Evolutionary conservation across 2,329 filamentous ascomycete genomes (phyloP), one percentile per base, ranked within the genome.

Genomic region (Macroventuria anomochaeta): DNA sequence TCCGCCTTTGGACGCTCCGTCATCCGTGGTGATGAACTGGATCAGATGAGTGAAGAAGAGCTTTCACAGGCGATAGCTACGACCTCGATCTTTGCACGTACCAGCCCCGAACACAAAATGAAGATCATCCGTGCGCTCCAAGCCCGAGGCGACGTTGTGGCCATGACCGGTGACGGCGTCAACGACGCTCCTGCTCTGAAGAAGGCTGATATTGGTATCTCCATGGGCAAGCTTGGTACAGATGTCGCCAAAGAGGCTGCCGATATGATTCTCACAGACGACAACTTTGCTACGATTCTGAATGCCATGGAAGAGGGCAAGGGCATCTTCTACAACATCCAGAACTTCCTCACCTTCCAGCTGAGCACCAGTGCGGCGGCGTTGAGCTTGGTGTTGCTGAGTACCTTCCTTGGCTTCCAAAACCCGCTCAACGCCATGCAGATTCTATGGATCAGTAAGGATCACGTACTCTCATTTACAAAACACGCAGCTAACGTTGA

Each of bases 391-490:
- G 95, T 99, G 15, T 85, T 99, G 63, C 77, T 99, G 68, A 97
- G 93, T 80, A 97, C 92, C 25, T 89, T 91, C 64, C 83, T 97
- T 57, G 95, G 95, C 32, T 95, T 96, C 79, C 93, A 91, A 77
- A 96, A 95, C 72, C 96, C 95, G 38, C 82, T 99, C 56, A 99
- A 99, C 73, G 92, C 95, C 42, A 99, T 99, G 95, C 95, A 99
- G 79, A 99, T 99, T 79, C 83, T 99, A 34, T 99, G 95, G 95
- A 99, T 99, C 70, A 99, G 93, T 97, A 80, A 79, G 91, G 10
- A 11, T 49, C 5, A 15, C 38, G 28, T 34, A n/a, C n/a, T n/a
- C 21, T 8, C 1, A 10, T 29, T 12, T 15, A 8, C 1, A 13
- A 11, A 15, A 21, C 7, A 31, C 11, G 8, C 12, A 12, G 34